Percentiles rank a stretch among this genome's conserved stretches.
phyloP scores from a whole-genome alignment of 2,329 filamentous ascomycete species.

The Penicillium brasilianum region DNA sequence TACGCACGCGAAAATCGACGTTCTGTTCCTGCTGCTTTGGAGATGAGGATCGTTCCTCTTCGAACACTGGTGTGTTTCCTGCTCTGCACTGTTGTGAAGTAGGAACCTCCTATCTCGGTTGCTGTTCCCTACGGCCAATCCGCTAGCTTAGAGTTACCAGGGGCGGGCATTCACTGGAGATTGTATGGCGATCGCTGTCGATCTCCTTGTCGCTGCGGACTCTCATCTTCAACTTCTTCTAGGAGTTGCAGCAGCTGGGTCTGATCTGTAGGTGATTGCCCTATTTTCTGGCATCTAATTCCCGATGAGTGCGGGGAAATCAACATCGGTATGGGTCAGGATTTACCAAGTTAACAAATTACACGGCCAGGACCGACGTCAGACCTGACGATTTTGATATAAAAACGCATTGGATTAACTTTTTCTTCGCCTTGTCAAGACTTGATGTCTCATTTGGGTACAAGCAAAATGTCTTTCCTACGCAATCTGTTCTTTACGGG shows the following conservation, averaged over 20 bases:
- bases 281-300: slow-evolving; percentile 2
- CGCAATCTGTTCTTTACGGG: slow-evolving; percentile 26
- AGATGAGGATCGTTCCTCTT: too few species aligned
- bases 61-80: neutral
- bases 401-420: neutral
- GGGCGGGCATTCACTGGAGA: slow-evolving; percentile 19
- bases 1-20: neutral
- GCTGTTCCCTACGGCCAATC: neutral
- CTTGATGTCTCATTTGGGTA: neutral
- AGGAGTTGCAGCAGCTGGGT: neutral
- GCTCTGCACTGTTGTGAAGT: neutral
- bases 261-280: slow-evolving; percentile 3
- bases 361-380: neutral
- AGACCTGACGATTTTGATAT: neutral
- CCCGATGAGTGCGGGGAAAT: neutral
- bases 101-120: neutral
- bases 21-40: slow-evolving; percentile 1
- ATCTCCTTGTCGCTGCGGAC: neutral
- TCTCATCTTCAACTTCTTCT: neutral
- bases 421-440: neutral
- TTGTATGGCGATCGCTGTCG: slow-evolving; percentile 9
- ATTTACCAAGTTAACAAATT: neutral
- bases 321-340: neutral
- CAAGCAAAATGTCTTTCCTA: slow-evolving; percentile 26
- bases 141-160: neutral